Evolutionary conservation across 2,329 filamentous ascomycete genomes (phyloP), one percentile per base, ranked within the genome.

Genomic region (Microsporum ferrugineum): DNA sequence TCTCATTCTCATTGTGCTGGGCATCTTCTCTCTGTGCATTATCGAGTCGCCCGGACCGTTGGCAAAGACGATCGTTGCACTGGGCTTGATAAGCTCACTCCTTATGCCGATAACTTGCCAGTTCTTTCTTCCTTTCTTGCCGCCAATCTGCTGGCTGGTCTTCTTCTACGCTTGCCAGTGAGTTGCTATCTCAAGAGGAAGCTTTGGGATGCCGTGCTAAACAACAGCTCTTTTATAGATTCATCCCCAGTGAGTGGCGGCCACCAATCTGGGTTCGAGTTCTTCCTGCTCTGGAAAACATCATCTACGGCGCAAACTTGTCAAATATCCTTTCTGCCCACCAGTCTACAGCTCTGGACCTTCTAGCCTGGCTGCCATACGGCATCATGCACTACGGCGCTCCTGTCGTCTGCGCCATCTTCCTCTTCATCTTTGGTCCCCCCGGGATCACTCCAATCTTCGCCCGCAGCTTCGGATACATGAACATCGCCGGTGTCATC

Each of bases 181-280:
- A 79, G 89, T 83, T 60, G 5, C 33, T 31, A 10, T 12, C 17
- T 10, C 10, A 36, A 41, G 4, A 41, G 4, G 38, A 41, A 41
- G 38, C 38, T 41, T 41, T 10, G 29, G 29, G n/a, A 39, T 61
- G 3, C 10, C 5, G 14, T n/a, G 10, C 38, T 45, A 51, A 47
- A 14, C 27, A 41, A 38, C 47, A 43, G 7, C 17, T 43, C 47
- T 41, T 56, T 31, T 62, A 8, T 70, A 95, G 91, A 71, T 96
- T 95, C 77, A 91, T 96, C 68, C 88, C 90, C 41, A 83, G 85
- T 67, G 88, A 92, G 71, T 94, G 91, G 78, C 86, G 92, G 67
- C 91, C 91, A 63, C 88, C 90, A 64, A 96, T 96, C 69, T 96
- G 91, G 89, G 92, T 96, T 66, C 90, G 91, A 70, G 90, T 97